Percentiles rank a stretch among this genome's conserved stretches.
Evolutionary conservation across 441 rosid genomes (phyloP).

Genomic region (Bocquillonia castaneifolia): DNA sequence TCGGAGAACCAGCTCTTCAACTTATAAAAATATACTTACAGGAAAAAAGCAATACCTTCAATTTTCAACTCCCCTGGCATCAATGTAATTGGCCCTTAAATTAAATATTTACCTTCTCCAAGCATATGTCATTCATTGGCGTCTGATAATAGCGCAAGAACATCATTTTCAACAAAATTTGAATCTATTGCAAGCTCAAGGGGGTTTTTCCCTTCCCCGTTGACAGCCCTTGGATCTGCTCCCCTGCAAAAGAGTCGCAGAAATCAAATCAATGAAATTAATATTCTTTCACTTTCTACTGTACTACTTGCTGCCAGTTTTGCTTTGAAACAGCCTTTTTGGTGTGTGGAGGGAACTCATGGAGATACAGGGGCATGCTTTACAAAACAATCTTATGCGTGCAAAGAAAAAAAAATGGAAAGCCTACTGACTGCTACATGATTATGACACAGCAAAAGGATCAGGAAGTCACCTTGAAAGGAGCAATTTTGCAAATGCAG

Average conservation of each 20-base stretch:
- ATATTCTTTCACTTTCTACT: neutral
- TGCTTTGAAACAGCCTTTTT: too few relatives aligned
- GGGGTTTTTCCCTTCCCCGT: slow-evolving; percentile 65
- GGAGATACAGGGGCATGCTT: neutral
- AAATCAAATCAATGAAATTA: neutral
- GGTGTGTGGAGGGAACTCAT: neutral
- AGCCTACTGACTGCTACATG: neutral
- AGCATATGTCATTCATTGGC: slow-evolving; percentile 42
- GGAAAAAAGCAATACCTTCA: slow-evolving; percentile 24
- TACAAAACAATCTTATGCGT: neutral
- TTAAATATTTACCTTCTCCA: neutral
- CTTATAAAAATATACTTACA: slow-evolving; percentile 27
- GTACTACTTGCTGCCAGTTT: too few relatives aligned
- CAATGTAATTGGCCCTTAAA: slow-evolving; percentile 15
- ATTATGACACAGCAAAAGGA: slow-evolving; percentile 3
- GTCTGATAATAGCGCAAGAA: slow-evolving; percentile 62
- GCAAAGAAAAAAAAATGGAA: neutral
- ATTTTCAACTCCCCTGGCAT: slow-evolving; percentile 22
- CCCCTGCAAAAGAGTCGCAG: slow-evolving; percentile 54
- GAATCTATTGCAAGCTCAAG: slow-evolving; percentile 60
- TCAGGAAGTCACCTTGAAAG: slow-evolving; percentile 60
- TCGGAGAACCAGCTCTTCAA: slow-evolving; percentile 27
- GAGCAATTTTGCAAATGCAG: slow-evolving; percentile 66
- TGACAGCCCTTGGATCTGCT: slow-evolving; percentile 64
- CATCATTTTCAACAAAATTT: slow-evolving; percentile 54